Evolutionary conservation across 331 rosid species (phyloP), one percentile per base, ranked within the genome.

Genomic region (Quercus lobata): DNA sequence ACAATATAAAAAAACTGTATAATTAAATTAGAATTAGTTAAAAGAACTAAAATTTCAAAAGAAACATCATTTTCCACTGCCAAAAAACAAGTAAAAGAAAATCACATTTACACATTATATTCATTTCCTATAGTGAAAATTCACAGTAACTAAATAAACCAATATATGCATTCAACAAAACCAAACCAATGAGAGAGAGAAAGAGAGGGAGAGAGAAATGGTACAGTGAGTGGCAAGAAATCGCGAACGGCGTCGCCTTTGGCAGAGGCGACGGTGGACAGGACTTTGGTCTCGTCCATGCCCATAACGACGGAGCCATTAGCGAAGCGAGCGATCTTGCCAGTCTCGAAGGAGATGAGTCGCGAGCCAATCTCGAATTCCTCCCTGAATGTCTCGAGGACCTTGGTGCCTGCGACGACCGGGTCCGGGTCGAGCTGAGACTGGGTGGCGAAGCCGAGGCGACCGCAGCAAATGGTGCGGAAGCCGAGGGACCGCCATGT

Each of bases 161-260:
- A 41, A 41, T 41, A 3, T 41, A 12, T 37, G 44, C 57, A 76
- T 63, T 63, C 44, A 61, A 25, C 52, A 66, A 66, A 66, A 66
- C n/a, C 52, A 66, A 32, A 30, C 35, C 37, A 34, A 29, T 1
- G 2, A 21, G 7, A 58, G 22, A 22, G 22, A 21, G 15, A 25
- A 0, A 5, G 17, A 8, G 27, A 8, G n/a, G 11, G 10, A 5
- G 18, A 32, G n/a, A 54, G 21, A 17, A 21, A 27, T 1, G 58
- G 57, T 91, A 95, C 99, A 6, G 99, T 91, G 83, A 95, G 97
- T 54, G 99, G 99, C 68, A 95, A 87, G 79, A 95, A 95, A 82
- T 94, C 91, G 22, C 92, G 92, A 83, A 74, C 74, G 16, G 85
- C 82, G 55, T 89, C 92, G 72, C 88, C 90, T 83, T 85, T 93